These are phyloP conservation scores for Monosporascus sp. DNA, from an alignment of 2,329 filamentous ascomycete species.

Conservation along the genomic window DNA sequence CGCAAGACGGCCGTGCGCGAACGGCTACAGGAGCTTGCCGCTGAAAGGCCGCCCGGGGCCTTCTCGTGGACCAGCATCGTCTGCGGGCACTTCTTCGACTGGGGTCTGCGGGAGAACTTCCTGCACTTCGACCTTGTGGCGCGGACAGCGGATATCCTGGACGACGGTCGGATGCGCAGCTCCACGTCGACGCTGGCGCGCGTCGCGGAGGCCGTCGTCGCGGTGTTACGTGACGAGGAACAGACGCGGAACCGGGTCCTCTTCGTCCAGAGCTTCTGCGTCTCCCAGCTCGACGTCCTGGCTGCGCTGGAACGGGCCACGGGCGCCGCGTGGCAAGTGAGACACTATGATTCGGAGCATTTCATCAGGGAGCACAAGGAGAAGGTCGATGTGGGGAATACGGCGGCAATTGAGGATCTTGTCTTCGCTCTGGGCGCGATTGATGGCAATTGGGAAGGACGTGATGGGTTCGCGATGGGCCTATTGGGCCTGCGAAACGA, in stretches of 20 bases:
- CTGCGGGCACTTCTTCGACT: slow-evolving; percentile 37
- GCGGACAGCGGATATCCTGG: slow-evolving; percentile 29
- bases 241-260: slow-evolving; percentile 28
- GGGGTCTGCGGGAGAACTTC: slow-evolving; percentile 31
- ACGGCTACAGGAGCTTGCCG: slow-evolving; percentile 23
- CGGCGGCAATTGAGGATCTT: slow-evolving; percentile 37
- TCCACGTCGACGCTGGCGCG: slow-evolving; percentile 31
- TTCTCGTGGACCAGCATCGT: slow-evolving; percentile 35
- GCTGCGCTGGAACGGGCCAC: slow-evolving; percentile 28
- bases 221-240: slow-evolving; percentile 22
- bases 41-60: slow-evolving; percentile 1
- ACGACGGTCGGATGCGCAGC: slow-evolving; percentile 25
- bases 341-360: slow-evolving; percentile 30
- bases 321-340: slow-evolving; percentile 24
- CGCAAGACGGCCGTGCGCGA: slow-evolving; percentile 29
- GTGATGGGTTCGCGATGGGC: slow-evolving; percentile 42
- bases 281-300: slow-evolving; percentile 31
- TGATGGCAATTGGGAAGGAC: slow-evolving; percentile 43
- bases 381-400: slow-evolving; percentile 32
- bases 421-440: slow-evolving; percentile 44
- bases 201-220: slow-evolving; percentile 28
- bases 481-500: slow-evolving; percentile 41
- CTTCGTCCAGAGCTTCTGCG: slow-evolving; percentile 37
- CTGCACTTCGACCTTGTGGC: slow-evolving; percentile 29
- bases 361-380: slow-evolving; percentile 34